phyloP scores from a whole-genome alignment of 129 eudicot genomes.

The Artemisia tridentata region DNA sequence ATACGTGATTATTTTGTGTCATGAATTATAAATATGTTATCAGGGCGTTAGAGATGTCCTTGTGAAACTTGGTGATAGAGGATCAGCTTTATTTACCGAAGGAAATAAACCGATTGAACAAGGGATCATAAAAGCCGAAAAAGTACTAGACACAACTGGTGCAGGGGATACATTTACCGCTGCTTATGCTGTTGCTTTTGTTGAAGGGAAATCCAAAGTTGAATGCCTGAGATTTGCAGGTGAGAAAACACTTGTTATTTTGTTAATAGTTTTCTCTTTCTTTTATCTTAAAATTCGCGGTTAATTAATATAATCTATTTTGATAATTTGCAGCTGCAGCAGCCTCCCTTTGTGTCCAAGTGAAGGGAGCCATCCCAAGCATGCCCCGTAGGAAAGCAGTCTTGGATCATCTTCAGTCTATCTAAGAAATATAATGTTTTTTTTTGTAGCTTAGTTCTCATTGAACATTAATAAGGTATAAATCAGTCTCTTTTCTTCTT shows the following conservation, averaged over 20 bases:
- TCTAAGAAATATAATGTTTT: slow-evolving; percentile 25
- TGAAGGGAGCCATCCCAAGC: slow-evolving; percentile 98
- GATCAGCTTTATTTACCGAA: slow-evolving; percentile 69
- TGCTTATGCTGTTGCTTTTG: slow-evolving; percentile 93
- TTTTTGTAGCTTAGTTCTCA: not conserved
- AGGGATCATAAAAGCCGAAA: slow-evolving; percentile 69
- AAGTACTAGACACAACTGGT: slow-evolving; percentile 90
- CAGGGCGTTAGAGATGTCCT: slow-evolving; percentile 92
- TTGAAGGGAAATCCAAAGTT: slow-evolving; percentile 74
- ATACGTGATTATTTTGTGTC: not conserved
- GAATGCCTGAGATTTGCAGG: slow-evolving; percentile 96
- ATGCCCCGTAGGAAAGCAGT: slow-evolving; percentile 91
- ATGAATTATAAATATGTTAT: not conserved
- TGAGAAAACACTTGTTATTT: slow-evolving; percentile 22
- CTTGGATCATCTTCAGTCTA: slow-evolving; percentile 61
- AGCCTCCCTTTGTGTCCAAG: slow-evolving; percentile 96
- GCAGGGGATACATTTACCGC: slow-evolving; percentile 98
- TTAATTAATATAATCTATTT: slow-evolving; percentile 26
- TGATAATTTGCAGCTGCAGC: slow-evolving; percentile 73
- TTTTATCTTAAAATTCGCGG: not conserved
- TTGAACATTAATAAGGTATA: slow-evolving; percentile 36
- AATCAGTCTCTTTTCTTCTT: not conserved
- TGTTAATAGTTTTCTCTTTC: not conserved
- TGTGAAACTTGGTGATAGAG: slow-evolving; percentile 91
- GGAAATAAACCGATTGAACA: slow-evolving; percentile 88